Evolutionary conservation across 2,329 filamentous ascomycete genomes (phyloP).

Genomic region (Aspergillus quadrilineatus): DNA sequence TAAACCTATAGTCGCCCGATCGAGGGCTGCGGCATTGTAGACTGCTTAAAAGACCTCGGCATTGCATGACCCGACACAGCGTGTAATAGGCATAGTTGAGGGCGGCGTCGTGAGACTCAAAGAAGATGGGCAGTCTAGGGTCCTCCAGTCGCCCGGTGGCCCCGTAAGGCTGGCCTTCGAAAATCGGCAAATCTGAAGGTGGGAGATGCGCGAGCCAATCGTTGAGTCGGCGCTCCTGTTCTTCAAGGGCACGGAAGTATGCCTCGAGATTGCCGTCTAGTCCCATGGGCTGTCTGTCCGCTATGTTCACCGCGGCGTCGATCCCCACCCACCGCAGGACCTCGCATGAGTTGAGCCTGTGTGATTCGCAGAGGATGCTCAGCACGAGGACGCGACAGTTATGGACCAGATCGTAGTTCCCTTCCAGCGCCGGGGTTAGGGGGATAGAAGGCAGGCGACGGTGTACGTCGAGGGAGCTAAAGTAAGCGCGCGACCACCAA

Average conservation of each 20-base stretch:
- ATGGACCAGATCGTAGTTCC: constrained; percentile 6
- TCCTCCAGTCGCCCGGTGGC: background rate
- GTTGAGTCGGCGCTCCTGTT: constrained; percentile 13
- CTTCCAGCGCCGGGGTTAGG: constrained; percentile 10
- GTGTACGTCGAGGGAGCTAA: constrained; percentile 22
- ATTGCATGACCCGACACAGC: constrained; percentile 27
- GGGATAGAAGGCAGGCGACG: constrained; percentile 14
- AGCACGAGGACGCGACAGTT: constrained; percentile 20
- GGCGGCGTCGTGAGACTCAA: constrained; percentile 24
- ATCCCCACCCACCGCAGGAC: constrained; percentile 13
- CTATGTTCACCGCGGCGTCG: too few relatives aligned
- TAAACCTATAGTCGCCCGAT: background rate
- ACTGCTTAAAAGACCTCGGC: constrained; percentile 6
- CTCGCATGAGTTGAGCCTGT: constrained; percentile 19
- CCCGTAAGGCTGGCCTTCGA: background rate
- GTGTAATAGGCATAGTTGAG: constrained; percentile 27
- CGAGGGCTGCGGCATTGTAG: background rate
- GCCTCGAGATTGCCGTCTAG: too few relatives aligned
- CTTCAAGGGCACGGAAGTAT: background rate
- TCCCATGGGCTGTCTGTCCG: too few relatives aligned
- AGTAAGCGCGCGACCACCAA: constrained; percentile 30
- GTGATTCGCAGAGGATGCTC: constrained; percentile 28
- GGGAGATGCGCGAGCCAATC: constrained; percentile 21
- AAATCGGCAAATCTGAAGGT: constrained; percentile 17
- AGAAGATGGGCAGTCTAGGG: constrained; percentile 1